Conservation (phyloP, 257 asterid genomes). For the Buddleja alternifolia region DNA sequence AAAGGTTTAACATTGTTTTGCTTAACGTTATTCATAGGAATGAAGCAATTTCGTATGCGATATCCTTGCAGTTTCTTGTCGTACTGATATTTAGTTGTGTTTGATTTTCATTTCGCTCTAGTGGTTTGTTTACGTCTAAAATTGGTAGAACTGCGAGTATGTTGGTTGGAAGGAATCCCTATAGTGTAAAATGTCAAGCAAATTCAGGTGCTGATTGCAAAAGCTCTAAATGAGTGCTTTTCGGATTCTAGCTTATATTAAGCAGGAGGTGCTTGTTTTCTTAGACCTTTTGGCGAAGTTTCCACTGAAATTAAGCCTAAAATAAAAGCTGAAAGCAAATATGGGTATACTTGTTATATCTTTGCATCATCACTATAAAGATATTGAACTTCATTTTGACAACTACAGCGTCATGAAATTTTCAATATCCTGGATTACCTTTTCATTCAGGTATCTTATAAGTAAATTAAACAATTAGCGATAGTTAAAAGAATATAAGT, state of each 20-base stretch:
- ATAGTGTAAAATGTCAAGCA: constrained; percentile 10
- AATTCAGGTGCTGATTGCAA: constrained; percentile 15
- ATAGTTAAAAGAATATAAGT: not conserved
- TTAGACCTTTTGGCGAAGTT: constrained; percentile 2
- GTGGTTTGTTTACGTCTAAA: constrained; percentile 4
- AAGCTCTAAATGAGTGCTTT: constrained; percentile 2
- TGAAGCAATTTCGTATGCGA: constrained; percentile 13
- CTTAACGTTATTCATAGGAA: constrained; percentile 18
- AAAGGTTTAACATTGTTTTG: constrained; percentile 55
- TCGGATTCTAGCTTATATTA: constrained; percentile 20
- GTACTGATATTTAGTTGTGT: constrained; percentile 9
- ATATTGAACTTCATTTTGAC: constrained; percentile 14
- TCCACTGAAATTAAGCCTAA: not conserved
- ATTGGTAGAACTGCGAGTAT: constrained; percentile 16
- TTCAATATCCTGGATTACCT: not conserved
- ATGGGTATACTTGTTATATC: not conserved
- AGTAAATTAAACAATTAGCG: not conserved
- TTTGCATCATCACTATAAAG: constrained; percentile 4
- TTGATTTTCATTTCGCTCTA: constrained; percentile 5
- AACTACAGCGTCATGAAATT: not conserved
- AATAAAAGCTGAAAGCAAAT: constrained; percentile 4
- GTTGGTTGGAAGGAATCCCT: constrained; percentile 10
- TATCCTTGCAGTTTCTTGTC: constrained; percentile 22
- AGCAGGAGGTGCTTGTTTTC: not conserved
- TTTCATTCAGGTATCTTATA: not conserved